Percentiles rank a stretch among this genome's conserved stretches.
phyloP scores from a whole-genome alignment of 2,329 filamentous ascomycete genomes.

The Teratosphaeria viscida region DNA sequence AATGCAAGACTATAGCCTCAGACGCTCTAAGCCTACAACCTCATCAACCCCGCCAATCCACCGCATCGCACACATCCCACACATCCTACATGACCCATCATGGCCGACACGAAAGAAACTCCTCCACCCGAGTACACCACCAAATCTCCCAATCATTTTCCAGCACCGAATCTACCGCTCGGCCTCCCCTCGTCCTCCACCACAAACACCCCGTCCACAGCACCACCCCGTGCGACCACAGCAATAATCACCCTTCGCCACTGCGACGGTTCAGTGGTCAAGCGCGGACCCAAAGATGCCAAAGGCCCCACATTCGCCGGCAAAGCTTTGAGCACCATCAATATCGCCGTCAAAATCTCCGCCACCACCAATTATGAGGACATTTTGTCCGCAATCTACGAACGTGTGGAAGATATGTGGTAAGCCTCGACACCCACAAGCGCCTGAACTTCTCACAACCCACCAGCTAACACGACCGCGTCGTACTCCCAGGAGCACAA shows the following conservation, averaged over 20 bases:
- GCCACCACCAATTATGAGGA: neutral
- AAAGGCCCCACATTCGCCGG: neutral
- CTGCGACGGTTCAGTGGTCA: neutral
- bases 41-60: neutral
- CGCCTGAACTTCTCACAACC: neutral
- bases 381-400: neutral
- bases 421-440: neutral
- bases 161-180: neutral
- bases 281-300: neutral
- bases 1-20: neutral
- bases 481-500: neutral
- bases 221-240: neutral
- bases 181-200: neutral
- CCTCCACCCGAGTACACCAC: neutral
- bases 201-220: neutral
- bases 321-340: neutral
- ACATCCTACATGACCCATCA: neutral
- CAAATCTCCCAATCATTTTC: neutral
- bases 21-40: neutral
- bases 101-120: neutral
- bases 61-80: neutral
- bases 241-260: neutral
- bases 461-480: neutral
- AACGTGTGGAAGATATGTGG: neutral
- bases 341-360: neutral